A percentile compares a stretch with the other conserved stretches of the same genome.
phyloP scores from a whole-genome alignment of 805 yeast genomes.

The Lipomyces sp. region DNA sequence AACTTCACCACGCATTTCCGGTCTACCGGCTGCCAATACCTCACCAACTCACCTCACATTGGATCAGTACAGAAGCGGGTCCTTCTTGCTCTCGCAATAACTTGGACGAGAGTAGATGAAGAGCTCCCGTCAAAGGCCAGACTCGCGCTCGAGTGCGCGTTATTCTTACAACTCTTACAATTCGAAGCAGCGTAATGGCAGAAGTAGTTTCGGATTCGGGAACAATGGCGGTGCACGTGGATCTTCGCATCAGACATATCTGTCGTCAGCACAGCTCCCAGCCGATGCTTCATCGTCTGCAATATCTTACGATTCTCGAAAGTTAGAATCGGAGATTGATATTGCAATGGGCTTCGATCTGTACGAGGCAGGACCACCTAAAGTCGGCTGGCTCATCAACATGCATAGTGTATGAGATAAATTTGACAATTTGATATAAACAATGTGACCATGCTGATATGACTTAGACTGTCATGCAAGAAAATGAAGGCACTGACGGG shows the following conservation, averaged over 20 bases:
- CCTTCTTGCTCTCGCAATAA: neutral
- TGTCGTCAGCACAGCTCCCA: constrained; percentile 12
- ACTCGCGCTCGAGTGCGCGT: constrained; percentile 23
- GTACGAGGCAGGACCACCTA: constrained; percentile 68
- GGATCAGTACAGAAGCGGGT: neutral
- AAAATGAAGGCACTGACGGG: constrained; percentile 65
- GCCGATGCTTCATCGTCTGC: constrained; percentile 19
- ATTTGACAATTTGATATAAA: neutral
- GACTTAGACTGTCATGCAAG: constrained; percentile 51
- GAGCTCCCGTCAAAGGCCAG: constrained; percentile 6
- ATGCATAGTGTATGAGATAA: constrained; percentile 63
- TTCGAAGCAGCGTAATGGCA: constrained; percentile 9
- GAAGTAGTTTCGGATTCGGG: constrained; percentile 9
- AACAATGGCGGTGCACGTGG: neutral
- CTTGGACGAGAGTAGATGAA: neutral
- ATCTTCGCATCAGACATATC: neutral
- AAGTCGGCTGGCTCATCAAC: constrained; percentile 89
- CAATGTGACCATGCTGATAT: neutral
- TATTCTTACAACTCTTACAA: constrained; percentile 7
- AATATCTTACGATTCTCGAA: constrained; percentile 10
- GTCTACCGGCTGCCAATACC: neutral
- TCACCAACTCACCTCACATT: neutral
- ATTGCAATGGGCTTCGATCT: constrained; percentile 86
- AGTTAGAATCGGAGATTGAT: constrained; percentile 64
- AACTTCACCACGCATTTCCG: neutral